Evolutionary conservation across 139 green algal genomes (phyloP).

Genomic region (Chlamydomonas schloesseri): DNA sequence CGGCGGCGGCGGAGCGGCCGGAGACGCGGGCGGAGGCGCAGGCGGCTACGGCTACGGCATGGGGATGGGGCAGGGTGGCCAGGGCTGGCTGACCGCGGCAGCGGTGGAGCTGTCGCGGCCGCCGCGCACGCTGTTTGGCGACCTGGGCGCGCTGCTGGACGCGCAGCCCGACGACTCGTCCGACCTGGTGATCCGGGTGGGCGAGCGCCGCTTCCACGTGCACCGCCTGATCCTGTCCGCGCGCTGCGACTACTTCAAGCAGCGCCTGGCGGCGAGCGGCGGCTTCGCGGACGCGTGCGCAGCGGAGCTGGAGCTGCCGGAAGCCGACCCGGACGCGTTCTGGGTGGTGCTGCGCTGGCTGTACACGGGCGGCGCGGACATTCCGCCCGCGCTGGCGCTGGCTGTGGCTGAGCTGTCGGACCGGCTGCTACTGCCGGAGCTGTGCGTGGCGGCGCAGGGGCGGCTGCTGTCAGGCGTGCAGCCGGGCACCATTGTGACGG

Average conservation of each 20-base stretch:
- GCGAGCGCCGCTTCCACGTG: background rate
- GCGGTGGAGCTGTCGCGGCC: too few relatives aligned
- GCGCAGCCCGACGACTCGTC: conserved; percentile 1
- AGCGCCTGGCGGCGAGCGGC: background rate
- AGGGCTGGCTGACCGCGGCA: too few relatives aligned
- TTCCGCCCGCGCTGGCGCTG: background rate
- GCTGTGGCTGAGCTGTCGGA: conserved; percentile 1
- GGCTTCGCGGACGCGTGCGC: background rate
- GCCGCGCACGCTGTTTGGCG: background rate
- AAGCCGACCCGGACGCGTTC: background rate
- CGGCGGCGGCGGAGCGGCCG: too few relatives aligned
- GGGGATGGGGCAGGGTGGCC: background rate
- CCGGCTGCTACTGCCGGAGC: conserved; percentile 25
- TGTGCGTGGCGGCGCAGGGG: background rate
- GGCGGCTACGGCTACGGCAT: background rate
- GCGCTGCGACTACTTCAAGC: conserved; percentile 13
- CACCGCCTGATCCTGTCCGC: background rate
- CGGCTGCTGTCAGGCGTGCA: background rate
- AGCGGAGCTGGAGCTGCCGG: background rate
- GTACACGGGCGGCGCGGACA: background rate
- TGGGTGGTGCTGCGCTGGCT: background rate
- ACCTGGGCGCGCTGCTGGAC: conserved; percentile 17
- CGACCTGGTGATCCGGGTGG: background rate
- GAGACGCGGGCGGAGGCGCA: too few relatives aligned
- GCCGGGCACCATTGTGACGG: background rate